phyloP scores from a whole-genome alignment of 257 asterid genomes.

The Ballota nigra region DNA sequence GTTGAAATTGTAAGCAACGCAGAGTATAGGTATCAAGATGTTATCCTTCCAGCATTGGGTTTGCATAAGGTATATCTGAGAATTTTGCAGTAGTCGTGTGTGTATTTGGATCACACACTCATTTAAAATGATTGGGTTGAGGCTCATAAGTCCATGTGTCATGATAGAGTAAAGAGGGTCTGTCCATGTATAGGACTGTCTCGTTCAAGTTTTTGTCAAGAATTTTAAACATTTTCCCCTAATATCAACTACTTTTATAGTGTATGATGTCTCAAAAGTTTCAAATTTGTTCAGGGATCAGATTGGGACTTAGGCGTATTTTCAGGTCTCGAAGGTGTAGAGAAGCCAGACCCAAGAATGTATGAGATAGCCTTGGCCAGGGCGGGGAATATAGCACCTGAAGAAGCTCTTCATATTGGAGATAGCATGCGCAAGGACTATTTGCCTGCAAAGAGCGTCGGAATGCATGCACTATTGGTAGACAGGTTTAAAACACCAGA shows the following conservation, averaged over 20 bases:
- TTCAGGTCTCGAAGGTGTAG: constrained; percentile 93
- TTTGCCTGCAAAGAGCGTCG: constrained; percentile 69
- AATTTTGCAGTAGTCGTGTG: not conserved
- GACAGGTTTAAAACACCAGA: constrained; percentile 80
- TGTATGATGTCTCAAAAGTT: not conserved
- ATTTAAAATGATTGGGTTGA: no score
- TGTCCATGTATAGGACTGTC: no score
- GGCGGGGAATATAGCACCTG: constrained; percentile 82
- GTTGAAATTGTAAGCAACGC: constrained; percentile 95
- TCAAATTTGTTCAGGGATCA: constrained; percentile 58
- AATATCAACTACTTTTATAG: not conserved
- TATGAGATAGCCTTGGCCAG: constrained; percentile 79
- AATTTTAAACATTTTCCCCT: no score
- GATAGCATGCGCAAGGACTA: constrained; percentile 90
- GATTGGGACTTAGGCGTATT: constrained; percentile 98
- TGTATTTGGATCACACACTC: no score
- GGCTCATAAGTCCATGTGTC: no score
- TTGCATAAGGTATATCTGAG: constrained; percentile 56
- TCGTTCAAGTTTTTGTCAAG: no score
- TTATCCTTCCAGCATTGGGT: constrained; percentile 91
- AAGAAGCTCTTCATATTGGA: constrained; percentile 82
- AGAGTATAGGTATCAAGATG: constrained; percentile 87
- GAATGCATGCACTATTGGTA: constrained; percentile 77
- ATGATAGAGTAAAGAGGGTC: no score
- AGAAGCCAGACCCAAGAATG: constrained; percentile 83